A percentile compares a stretch with the other conserved stretches of the same genome.
phyloP scores from a whole-genome alignment of 345 rosid species.

The Euphorbia tirucalli region DNA sequence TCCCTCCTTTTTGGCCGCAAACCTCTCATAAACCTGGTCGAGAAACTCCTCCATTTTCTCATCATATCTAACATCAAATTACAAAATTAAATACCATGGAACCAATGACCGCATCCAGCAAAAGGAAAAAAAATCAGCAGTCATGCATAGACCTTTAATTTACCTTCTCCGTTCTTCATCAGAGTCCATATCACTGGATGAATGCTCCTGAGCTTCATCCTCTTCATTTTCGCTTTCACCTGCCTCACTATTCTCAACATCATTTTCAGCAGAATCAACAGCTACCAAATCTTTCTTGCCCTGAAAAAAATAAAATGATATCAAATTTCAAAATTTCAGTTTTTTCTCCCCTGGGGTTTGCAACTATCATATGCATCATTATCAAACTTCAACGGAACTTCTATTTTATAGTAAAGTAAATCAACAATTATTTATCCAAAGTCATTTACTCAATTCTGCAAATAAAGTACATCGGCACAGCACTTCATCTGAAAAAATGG shows the following conservation, averaged over 20 bases:
- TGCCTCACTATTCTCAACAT: conserved; percentile 38
- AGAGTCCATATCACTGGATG: conserved; percentile 66
- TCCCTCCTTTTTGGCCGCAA: conserved; percentile 62
- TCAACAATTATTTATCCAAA: not conserved
- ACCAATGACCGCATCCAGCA: conserved; percentile 4
- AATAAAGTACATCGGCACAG: not conserved
- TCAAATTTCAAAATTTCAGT: not conserved
- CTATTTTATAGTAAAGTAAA: not conserved
- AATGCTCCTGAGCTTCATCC: conserved; percentile 38
- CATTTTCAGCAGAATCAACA: conserved; percentile 60
- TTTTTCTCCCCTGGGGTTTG: not conserved
- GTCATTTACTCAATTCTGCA: not conserved
- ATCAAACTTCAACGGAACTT: not conserved
- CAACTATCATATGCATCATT: not conserved
- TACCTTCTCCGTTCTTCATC: conserved; percentile 81
- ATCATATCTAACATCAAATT: conserved; percentile 55
- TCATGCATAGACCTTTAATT: conserved; percentile 1
- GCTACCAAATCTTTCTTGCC: conserved; percentile 84
- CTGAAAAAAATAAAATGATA: conserved; percentile 27
- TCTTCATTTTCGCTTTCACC: conserved; percentile 58
- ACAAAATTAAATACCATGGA: not conserved
- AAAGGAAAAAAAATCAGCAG: not conserved
- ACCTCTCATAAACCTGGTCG: conserved; percentile 74
- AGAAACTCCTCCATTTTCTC: conserved; percentile 71
- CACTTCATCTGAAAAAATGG: not conserved